These are phyloP conservation scores for Scorias spongiosa DNA, from an alignment of 2,329 filamentous ascomycete genomes.

Conservation along the genomic window DNA sequence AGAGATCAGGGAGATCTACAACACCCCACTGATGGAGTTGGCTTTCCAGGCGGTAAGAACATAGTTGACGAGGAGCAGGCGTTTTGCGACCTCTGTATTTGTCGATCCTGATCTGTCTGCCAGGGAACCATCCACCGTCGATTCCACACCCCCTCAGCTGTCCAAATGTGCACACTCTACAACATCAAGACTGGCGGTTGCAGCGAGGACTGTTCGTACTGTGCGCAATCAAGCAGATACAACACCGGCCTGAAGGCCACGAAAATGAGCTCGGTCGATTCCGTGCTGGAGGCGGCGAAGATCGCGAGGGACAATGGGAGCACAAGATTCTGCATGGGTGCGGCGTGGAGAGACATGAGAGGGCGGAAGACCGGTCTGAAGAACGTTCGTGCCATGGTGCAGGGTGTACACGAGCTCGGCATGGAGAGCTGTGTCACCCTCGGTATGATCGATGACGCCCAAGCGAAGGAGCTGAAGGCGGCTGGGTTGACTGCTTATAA, in stretches of 20 bases:
- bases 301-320: conserved; percentile 70
- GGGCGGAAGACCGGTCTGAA: conserved; percentile 70
- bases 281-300: conserved; percentile 63
- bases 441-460: conserved; percentile 67
- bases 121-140: conserved; percentile 65
- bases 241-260: conserved; percentile 62
- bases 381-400: conserved; percentile 77
- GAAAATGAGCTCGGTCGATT: conserved; percentile 64
- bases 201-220: conserved; percentile 86
- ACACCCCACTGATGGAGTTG: conserved; percentile 66
- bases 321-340: conserved; percentile 90
- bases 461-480: conserved; percentile 68
- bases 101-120: background rate
- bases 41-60: conserved; percentile 17
- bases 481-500: conserved; percentile 86
- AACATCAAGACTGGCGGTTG: conserved; percentile 94
- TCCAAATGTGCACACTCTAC: conserved; percentile 89
- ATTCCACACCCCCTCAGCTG: conserved; percentile 69
- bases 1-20: conserved; percentile 68
- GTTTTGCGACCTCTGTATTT: no score
- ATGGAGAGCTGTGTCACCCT: conserved; percentile 93
- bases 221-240: conserved; percentile 75
- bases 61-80: background rate
- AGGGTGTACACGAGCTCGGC: conserved; percentile 61
- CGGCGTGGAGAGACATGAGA: conserved; percentile 87